A percentile compares a stretch with the other conserved stretches of the same genome.
Evolutionary conservation across 176 grass and related monocot species (phyloP).

Genomic region (Juncus effusus): DNA sequence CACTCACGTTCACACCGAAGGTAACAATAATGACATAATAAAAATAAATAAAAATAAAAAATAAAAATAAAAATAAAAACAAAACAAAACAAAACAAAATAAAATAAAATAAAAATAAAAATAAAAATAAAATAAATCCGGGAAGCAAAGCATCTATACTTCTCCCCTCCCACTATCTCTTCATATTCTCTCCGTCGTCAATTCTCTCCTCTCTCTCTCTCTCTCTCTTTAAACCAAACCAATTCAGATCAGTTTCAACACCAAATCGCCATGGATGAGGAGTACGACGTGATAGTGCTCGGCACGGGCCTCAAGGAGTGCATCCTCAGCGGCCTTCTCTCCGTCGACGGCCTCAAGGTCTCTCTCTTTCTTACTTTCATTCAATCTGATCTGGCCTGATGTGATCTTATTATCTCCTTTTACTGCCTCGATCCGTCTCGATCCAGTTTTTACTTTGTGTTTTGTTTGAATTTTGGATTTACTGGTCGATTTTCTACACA

Average conservation of each 20-base stretch:
- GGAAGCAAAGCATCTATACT: conserved; percentile 5
- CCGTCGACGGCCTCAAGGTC: conserved; percentile 94
- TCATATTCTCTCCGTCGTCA: neutral
- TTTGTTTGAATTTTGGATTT: conserved; percentile 4
- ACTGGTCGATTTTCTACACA: neutral
- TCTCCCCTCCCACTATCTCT: conserved; percentile 13
- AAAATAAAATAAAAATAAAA: too few species aligned
- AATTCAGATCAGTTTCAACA: neutral
- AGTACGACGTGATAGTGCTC: conserved; percentile 93
- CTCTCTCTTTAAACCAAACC: neutral
- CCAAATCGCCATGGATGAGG: conserved; percentile 63
- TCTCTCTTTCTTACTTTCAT: neutral
- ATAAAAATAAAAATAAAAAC: too few species aligned
- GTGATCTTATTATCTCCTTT: neutral
- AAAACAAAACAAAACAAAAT: too few species aligned
- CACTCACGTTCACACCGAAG: neutral
- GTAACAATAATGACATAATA: too few species aligned
- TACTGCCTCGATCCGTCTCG: neutral
- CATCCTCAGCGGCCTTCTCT: conserved; percentile 95
- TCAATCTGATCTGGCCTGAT: conserved; percentile 4
- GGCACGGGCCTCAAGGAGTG: conserved; percentile 96
- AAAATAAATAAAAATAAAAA: too few species aligned
- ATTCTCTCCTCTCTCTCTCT: neutral
- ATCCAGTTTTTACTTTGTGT: neutral
- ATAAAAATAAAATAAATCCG: too few species aligned